Evolutionary conservation across 2,329 filamentous ascomycete species (phyloP).

Genomic region (Penicillium sp.): DNA sequence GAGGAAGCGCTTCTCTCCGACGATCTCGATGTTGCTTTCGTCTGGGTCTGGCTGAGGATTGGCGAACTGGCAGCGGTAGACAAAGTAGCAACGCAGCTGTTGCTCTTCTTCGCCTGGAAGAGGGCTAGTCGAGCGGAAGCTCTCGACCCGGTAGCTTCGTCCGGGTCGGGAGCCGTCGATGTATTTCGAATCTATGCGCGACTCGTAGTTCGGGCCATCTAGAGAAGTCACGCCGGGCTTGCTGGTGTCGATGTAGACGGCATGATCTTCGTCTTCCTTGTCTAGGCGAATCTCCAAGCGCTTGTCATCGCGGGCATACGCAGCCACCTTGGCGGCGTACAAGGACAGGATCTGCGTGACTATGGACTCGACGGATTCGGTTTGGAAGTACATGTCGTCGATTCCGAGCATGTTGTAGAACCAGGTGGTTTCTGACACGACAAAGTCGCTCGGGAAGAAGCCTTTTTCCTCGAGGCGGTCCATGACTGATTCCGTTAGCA

Average conservation of each 20-base stretch:
- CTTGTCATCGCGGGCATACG: conserved; percentile 89
- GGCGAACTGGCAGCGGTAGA: conserved; percentile 92
- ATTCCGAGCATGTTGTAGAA: conserved; percentile 98
- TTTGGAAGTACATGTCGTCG: conserved; percentile 96
- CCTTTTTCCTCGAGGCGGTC: conserved; percentile 71
- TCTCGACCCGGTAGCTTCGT: conserved; percentile 88
- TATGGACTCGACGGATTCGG: conserved; percentile 80
- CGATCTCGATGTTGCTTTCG: conserved; percentile 85
- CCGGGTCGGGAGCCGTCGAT: conserved; percentile 70
- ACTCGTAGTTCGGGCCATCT: conserved; percentile 84
- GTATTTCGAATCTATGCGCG: conserved; percentile 91
- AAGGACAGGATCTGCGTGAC: conserved; percentile 92
- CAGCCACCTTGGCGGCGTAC: conserved; percentile 94
- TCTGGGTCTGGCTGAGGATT: conserved; percentile 66
- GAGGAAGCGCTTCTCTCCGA: conserved; percentile 89
- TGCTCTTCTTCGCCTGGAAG: conserved; percentile 72
- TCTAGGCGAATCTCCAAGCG: conserved; percentile 90
- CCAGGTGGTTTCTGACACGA: conserved; percentile 85
- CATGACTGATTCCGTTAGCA: conserved; percentile 60
- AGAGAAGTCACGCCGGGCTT: conserved; percentile 75
- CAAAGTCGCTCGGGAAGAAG: conserved; percentile 79
- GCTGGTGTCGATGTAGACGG: conserved; percentile 98
- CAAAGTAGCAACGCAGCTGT: conserved; percentile 94
- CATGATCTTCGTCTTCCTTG: conserved; percentile 91
- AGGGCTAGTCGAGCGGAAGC: conserved; percentile 84